Base-by-base conservation (phyloP, 352 stramenopile species). In the Globisporangium canariense region DNA sequence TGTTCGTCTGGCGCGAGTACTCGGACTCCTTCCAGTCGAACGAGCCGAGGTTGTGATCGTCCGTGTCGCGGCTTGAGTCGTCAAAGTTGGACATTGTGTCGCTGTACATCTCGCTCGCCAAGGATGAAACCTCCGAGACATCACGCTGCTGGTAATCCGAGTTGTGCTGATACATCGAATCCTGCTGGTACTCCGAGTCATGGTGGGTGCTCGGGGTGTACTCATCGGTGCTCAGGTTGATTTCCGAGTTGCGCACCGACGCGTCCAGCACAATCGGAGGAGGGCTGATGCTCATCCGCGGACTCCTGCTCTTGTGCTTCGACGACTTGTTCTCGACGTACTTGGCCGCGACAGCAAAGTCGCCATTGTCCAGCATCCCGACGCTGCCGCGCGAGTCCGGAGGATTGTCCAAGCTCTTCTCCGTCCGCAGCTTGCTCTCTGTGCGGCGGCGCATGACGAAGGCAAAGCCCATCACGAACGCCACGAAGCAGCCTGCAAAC, bases 71-170 rank as follows among this genome's bases (percentile, higher is more conserved):
- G 70, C 76, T 64, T 53, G 73, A 82, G 60, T 83, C 77, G 28
- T 81, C 77, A 55, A 82, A 86, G 58, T 82, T 86, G 10, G 79
- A 86, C 59, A 83, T 71, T 7, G 74, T 82, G 25, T 76, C 69
- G 34, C 73, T 71, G 52, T 78, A 83, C 38, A 78, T 64, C 13
- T 77, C 69, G 41, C 67, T 73, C 4, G 70, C 74, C 22, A 81
- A 50, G 28, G 80, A 86, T 25, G 77, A 83, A 3, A 89, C 41
- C 11, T 79, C 68, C 3, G 76, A 85, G 41, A 83, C 73, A 41
- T 80, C 76, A 50, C 70, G 76, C 13, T 58, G 47, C 4, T 70
- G 46, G 30, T 56, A 63, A 9, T 69, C 56, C 3, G 43, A 22
- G 43, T 6, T 20, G 16, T 49, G 16, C 1, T 41, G 16, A 7